Evolutionary conservation across 768 basidiomycete species (phyloP).

Genomic region (Porphyrellus cyaneotinctus): DNA sequence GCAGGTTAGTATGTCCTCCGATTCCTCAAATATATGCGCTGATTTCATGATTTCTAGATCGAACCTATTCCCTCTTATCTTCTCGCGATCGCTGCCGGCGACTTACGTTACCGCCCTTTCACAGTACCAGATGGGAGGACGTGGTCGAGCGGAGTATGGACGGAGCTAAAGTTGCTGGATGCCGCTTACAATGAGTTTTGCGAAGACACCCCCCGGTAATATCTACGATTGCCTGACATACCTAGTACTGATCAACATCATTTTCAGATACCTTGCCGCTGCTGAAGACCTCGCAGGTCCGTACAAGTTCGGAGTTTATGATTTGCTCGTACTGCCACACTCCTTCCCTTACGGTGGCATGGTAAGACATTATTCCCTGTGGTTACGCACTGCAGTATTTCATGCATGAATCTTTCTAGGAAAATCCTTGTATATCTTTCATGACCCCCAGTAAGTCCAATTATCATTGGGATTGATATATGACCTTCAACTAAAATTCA

Average conservation of each 20-base stretch:
- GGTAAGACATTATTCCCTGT: conserved; percentile 35
- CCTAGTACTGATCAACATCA: not conserved
- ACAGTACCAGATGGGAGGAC: conserved; percentile 52
- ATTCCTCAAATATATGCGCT: not conserved
- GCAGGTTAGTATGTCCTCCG: conserved; percentile 49
- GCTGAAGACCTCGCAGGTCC: conserved; percentile 47
- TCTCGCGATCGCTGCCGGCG: conserved; percentile 84
- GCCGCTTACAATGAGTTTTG: conserved; percentile 83
- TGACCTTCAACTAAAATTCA: not conserved
- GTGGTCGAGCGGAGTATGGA: conserved; percentile 87
- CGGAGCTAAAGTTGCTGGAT: conserved; percentile 80
- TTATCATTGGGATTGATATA: not conserved
- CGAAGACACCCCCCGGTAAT: conserved; percentile 73
- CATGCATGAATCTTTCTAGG: conserved; percentile 42
- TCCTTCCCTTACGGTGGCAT: conserved; percentile 93
- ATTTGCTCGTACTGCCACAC: conserved; percentile 83
- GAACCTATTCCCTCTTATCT: conserved; percentile 90
- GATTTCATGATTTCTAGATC: conserved; percentile 41
- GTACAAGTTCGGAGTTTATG: conserved; percentile 86
- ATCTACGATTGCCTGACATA: too few relatives aligned
- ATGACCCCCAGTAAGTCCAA: conserved; percentile 69
- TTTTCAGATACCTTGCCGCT: conserved; percentile 56
- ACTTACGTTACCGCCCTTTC: conserved; percentile 71
- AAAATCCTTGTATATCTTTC: conserved; percentile 87
- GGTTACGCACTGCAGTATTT: not conserved